Evolutionary conservation across 805 yeast genomes (phyloP), one percentile per base, ranked within the genome.

Genomic region (Lipomyces spencermartinsiae): DNA sequence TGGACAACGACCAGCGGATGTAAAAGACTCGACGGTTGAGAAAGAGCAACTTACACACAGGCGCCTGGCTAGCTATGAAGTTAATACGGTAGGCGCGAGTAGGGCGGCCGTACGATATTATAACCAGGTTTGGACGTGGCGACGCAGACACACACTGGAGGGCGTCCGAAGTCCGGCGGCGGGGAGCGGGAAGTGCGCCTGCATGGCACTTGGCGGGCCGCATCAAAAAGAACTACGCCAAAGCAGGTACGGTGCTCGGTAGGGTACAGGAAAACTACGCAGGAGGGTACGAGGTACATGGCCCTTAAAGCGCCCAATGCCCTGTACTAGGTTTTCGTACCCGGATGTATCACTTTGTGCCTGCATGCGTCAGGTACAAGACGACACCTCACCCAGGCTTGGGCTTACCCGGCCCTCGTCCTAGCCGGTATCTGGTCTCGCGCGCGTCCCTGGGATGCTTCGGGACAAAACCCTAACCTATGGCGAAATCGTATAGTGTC

Each of bases 121-220:
- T 43, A 43, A 43, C 22, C 22, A n/a, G 49, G 19, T 43, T 39
- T 39, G 46, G 46, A 43, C 49, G 22, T n/a, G 14, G 49, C 19
- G 19, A 39, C 7, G 19, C 49, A 14, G 49, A 35, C 29, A 25
- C 29, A 25, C 1, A 2, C 29, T 25, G 29, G 29, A 25, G 29
- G 29, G 29, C 29, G 49, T n/a, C 22, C 49, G 6, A 43, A 43
- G 22, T 16, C 9, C 49, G 49, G n/a, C n/a, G 19, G 22, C n/a
- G 8, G 49, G 49, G n/a, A 43, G 49, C 5, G 46, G 49, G 49
- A 19, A 43, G 49, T 19, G 49, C 49, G 49, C 16, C 16, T 19
- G 49, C 49, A 43, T n/a, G 29, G 29, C 29, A n/a, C 49, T 43
- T 43, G 49, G 49, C 49, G 49, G 49, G 16, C 49, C n/a, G 49